These are phyloP conservation scores for Jaminaea rosea DNA, from an alignment of 1,284 basidiomycete genomes.

Conservation along the genomic window DNA sequence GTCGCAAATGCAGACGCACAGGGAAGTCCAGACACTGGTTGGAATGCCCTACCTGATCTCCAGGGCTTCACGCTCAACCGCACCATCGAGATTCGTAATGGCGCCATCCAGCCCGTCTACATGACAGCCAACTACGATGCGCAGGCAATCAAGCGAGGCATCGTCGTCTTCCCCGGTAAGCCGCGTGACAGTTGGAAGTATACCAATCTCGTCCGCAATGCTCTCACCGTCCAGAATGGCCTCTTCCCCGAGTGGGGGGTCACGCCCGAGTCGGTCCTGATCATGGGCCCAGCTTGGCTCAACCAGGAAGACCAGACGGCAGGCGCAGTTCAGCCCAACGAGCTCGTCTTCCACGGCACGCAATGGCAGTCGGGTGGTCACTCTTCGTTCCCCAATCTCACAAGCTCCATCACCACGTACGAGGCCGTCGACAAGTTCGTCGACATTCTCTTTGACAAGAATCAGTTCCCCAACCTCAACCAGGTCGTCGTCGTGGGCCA, in stretches of 20 bases:
- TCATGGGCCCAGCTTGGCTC: conserved; percentile 33
- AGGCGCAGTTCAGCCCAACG: conserved; percentile 18
- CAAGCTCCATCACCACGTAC: conserved; percentile 20
- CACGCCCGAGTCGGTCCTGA: conserved; percentile 17
- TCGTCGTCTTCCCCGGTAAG: conserved; percentile 41
- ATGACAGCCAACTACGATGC: conserved; percentile 17
- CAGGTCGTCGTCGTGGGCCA: conserved; percentile 31
- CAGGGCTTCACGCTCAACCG: conserved; percentile 30
- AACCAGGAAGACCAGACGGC: conserved; percentile 21
- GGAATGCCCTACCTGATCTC: conserved; percentile 22
- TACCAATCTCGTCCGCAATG: conserved; percentile 31
- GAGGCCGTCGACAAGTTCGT: conserved; percentile 28
- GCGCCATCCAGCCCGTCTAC: conserved; percentile 26
- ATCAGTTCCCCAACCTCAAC: conserved; percentile 26
- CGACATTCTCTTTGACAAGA: conserved; percentile 30
- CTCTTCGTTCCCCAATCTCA: conserved; percentile 13
- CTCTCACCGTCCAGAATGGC: conserved; percentile 7
- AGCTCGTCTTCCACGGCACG: conserved; percentile 26
- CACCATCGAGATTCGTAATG: conserved; percentile 11
- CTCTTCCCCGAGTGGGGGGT: conserved; percentile 5
- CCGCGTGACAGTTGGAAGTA: conserved; percentile 41
- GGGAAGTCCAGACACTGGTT: conserved; percentile 49
- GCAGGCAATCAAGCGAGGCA: conserved; percentile 28
- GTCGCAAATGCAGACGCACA: conserved; percentile 16
- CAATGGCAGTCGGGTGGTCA: conserved; percentile 35